Percentiles rank a stretch among this genome's conserved stretches.
These are phyloP conservation scores for Coemansia reversa DNA, from an alignment of 192 early-diverging fungal species.

Conservation along the genomic window DNA sequence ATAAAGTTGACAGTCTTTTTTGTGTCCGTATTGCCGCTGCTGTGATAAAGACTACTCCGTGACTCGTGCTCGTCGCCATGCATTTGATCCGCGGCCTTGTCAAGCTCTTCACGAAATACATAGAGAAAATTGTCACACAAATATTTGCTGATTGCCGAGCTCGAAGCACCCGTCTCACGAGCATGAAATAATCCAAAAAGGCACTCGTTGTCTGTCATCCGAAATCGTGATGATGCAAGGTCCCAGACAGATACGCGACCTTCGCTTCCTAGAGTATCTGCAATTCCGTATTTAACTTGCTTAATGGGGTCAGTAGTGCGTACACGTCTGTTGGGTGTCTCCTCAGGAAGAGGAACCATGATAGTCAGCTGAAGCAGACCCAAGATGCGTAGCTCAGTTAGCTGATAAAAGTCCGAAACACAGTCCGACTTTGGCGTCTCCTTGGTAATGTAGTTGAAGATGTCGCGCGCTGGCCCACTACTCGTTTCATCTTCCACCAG, in stretches of 20 bases:
- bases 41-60: background rate
- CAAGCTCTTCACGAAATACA: slow-evolving; percentile 71
- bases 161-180: slow-evolving; percentile 54
- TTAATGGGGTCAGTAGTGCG: slow-evolving; percentile 84
- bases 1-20: slow-evolving; percentile 50
- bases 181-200: slow-evolving; percentile 89
- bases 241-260: slow-evolving; percentile 82
- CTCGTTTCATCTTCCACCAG: slow-evolving; percentile 33
- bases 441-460: slow-evolving; percentile 51
- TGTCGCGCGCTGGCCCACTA: slow-evolving; percentile 34
- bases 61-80: slow-evolving; percentile 31
- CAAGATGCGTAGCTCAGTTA: slow-evolving; percentile 74
- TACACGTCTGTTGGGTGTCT: slow-evolving; percentile 75
- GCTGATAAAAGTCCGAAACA: slow-evolving; percentile 68
- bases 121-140: slow-evolving; percentile 69
- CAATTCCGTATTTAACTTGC: slow-evolving; percentile 83
- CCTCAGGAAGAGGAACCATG: slow-evolving; percentile 76
- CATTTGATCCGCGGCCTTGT: slow-evolving; percentile 59
- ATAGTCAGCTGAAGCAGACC: slow-evolving; percentile 92
- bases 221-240: slow-evolving; percentile 78
- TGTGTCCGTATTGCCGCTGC: slow-evolving; percentile 3
- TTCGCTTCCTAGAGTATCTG: slow-evolving; percentile 71
- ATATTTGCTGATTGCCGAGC: slow-evolving; percentile 58
- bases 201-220: slow-evolving; percentile 82
- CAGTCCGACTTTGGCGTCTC: slow-evolving; percentile 62